Percentiles rank a stretch among this genome's conserved stretches.
phyloP scores from a whole-genome alignment of 805 yeast species.

The Zygosaccharomyces kombuchaensis region DNA sequence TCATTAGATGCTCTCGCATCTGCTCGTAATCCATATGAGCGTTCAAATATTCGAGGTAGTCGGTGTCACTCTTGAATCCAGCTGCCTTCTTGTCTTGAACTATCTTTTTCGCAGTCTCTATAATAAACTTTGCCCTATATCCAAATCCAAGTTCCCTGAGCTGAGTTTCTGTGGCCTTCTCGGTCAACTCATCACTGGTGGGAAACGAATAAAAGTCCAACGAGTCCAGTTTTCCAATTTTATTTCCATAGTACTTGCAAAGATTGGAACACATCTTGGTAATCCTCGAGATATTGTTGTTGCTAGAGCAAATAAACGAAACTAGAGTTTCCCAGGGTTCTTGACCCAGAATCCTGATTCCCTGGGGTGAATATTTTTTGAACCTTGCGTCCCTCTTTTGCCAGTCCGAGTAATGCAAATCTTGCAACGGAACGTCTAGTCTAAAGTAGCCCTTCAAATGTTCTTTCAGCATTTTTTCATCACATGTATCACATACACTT shows the following conservation, averaged over 20 bases:
- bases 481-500: slow-evolving; percentile 33
- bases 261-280: slow-evolving; percentile 86
- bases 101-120: slow-evolving; percentile 65
- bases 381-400: slow-evolving; percentile 48
- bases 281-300: slow-evolving; percentile 89
- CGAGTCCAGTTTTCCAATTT: slow-evolving; percentile 50
- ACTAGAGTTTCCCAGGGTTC: slow-evolving; percentile 96
- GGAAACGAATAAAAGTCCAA: slow-evolving; percentile 72
- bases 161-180: slow-evolving; percentile 40
- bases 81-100: slow-evolving; percentile 29
- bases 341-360: slow-evolving; percentile 81
- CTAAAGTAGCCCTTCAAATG: slow-evolving; percentile 68
- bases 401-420: slow-evolving; percentile 59
- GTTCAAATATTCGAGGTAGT: slow-evolving; percentile 36
- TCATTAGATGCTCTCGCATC: slow-evolving; percentile 42
- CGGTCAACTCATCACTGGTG: slow-evolving; percentile 47
- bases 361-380: slow-evolving; percentile 41
- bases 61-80: slow-evolving; percentile 29
- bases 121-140: slow-evolving; percentile 84
- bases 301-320: slow-evolving; percentile 91
- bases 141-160: slow-evolving; percentile 64
- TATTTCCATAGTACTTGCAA: slow-evolving; percentile 65
- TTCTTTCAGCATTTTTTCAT: slow-evolving; percentile 35
- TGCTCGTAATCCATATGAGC: slow-evolving; percentile 40
- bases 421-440: slow-evolving; percentile 48